Conservation (phyloP, 495 filamentous ascomycete species). For the Astrothelium macrocarpum region DNA sequence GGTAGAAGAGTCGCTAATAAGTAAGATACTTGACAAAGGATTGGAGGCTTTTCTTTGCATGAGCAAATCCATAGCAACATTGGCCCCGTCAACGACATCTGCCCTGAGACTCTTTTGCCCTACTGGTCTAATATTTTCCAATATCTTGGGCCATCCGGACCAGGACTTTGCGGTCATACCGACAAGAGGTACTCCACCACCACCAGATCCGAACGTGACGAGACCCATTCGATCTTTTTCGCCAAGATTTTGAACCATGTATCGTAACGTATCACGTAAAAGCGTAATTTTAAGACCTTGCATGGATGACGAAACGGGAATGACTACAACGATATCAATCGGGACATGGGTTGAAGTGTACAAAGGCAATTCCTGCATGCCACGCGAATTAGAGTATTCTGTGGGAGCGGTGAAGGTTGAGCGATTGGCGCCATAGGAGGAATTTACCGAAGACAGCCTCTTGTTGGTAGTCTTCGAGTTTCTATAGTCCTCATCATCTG, state of each 20-base stretch:
- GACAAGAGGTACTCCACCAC: slow-evolving; percentile 88
- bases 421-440: slow-evolving; percentile 74
- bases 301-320: slow-evolving; percentile 97
- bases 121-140: slow-evolving; percentile 82
- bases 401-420: slow-evolving; percentile 65
- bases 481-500: slow-evolving; percentile 87
- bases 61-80: slow-evolving; percentile 96
- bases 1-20: slow-evolving; percentile 98
- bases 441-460: slow-evolving; percentile 78
- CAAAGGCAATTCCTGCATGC: slow-evolving; percentile 40
- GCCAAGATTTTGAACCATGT: slow-evolving; percentile 85
- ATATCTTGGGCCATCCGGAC: slow-evolving; percentile 80
- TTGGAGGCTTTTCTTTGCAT: slow-evolving; percentile 98
- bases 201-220: slow-evolving; percentile 94
- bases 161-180: slow-evolving; percentile 94
- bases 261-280: slow-evolving; percentile 85
- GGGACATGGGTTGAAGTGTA: slow-evolving; percentile 67
- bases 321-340: slow-evolving; percentile 90
- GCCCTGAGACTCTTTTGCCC: slow-evolving; percentile 94
- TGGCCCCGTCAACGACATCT: slow-evolving; percentile 95
- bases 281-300: slow-evolving; percentile 96
- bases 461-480: slow-evolving; percentile 51
- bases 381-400: slow-evolving; percentile 57
- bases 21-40: slow-evolving; percentile 86
- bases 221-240: slow-evolving; percentile 93